Base-by-base conservation (phyloP, 2,329 filamentous ascomycete genomes). In the Cryphonectria radicalis region DNA sequence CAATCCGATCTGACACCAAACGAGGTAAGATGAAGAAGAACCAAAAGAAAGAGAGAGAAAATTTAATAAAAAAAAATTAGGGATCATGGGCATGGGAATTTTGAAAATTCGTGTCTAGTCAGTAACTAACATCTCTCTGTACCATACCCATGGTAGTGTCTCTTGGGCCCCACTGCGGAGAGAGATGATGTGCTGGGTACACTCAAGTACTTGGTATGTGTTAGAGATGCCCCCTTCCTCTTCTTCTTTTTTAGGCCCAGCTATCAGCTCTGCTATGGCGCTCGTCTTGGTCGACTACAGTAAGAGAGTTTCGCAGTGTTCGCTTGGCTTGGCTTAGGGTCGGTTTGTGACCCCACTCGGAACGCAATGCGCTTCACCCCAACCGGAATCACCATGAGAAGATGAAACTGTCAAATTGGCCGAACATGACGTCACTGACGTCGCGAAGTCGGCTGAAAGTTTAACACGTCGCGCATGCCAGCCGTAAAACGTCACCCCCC, bases 81-180 rank as follows among this genome's bases (percentile, higher is more conserved):
- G 14, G 25, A 59, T 59, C 55, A 59, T 35, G 55, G 28, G 55
- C 28, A 65, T 65, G 63, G 63, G 42, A 65, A 53, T 65, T 65
- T 6, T 35, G 28, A 28, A 65, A 65, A 37, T 59, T 59, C 55
- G 25, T 32, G 55, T 35, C 55, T 32, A 35, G n/a, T 28, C 25
- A 28, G 53, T 28, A 57, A 25, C n/a, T 28, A 57, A 25, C n/a
- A 57, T 57, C 10, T 25, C 25, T 25, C 25, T 25, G n/a, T 28
- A 28, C 53, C 25, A 57, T 13, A 14, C 11, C 25, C 22, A 28
- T 57, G 28, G 11, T 57, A 28, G 35, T 46, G 25, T 50, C n/a
- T 11, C 28, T 53, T 22, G 2, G 19, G 17, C 63, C 42, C 63
- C 63, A 65, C 63, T 50, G 63, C 63, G 63, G 25, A 46, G 25